Conservation (phyloP, 1,284 basidiomycete genomes). For the Vanrija pseudolonga region DNA sequence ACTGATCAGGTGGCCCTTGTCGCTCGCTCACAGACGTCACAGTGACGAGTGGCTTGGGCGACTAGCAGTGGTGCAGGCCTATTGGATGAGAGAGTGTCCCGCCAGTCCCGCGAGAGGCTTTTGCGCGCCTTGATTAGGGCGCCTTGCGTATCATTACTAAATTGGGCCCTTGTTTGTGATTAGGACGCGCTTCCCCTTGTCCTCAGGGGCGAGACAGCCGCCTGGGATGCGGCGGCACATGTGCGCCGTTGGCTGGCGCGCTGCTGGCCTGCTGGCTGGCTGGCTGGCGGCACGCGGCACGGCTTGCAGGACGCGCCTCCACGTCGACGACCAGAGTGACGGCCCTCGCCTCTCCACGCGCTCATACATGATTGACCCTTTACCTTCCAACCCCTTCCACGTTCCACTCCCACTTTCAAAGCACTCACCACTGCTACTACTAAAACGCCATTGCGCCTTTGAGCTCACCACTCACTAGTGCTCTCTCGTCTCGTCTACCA, state of each 20-base stretch:
- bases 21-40: too few species aligned
- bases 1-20: too few species aligned
- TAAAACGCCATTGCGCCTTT: not conserved
- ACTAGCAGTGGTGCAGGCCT: too few species aligned
- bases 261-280: too few species aligned
- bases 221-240: too few species aligned
- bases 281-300: too few species aligned
- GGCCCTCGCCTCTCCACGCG: not conserved
- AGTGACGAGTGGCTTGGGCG: too few species aligned
- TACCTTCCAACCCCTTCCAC: not conserved
- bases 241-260: too few species aligned
- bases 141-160: too few species aligned
- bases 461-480: conserved; percentile 1
- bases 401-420: not conserved
- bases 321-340: conserved; percentile 11
- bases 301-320: not conserved
- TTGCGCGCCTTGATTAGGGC: too few species aligned
- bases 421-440: not conserved
- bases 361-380: not conserved
- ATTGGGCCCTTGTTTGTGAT: not conserved
- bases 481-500: not conserved
- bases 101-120: too few species aligned
- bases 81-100: too few species aligned
- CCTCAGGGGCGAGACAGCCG: not conserved
- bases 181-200: not conserved